A percentile compares a stretch with the other conserved stretches of the same genome.
Conservation (phyloP, 371 early-diverging fungal species). For the Syncephalis fuscata region DNA sequence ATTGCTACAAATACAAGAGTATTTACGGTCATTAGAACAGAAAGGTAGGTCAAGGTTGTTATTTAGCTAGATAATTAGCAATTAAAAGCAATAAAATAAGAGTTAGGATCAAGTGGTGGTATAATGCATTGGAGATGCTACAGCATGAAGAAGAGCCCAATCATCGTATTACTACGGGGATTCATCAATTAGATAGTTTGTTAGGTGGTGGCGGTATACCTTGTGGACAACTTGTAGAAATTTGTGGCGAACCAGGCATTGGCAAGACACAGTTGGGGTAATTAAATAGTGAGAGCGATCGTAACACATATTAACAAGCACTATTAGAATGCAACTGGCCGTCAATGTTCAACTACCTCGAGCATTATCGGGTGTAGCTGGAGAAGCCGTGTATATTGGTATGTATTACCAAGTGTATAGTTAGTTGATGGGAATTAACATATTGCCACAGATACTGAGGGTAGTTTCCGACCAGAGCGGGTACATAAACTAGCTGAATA, state of each 20-base stretch:
- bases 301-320: too few relatives aligned
- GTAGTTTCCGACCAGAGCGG: constrained; percentile 25
- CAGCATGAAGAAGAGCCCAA: constrained; percentile 6
- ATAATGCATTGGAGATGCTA: constrained; percentile 10
- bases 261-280: constrained; percentile 56
- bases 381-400: constrained; percentile 48
- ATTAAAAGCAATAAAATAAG: too few relatives aligned
- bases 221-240: constrained; percentile 29
- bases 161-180: constrained; percentile 18
- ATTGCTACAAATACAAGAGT: too few relatives aligned
- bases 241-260: constrained; percentile 42
- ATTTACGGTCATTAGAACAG: too few relatives aligned
- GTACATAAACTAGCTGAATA: constrained; percentile 18
- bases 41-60: too few relatives aligned
- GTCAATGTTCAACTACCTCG: constrained; percentile 28
- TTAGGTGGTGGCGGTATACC: constrained; percentile 29
- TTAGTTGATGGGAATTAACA: neutral
- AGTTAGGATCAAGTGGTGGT: too few relatives aligned
- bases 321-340: constrained; percentile 45
- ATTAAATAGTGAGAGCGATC: neutral
- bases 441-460: constrained; percentile 35
- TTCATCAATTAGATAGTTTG: constrained; percentile 20
- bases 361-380: constrained; percentile 18
- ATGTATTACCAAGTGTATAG: neutral
- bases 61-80: too few relatives aligned